Conservation (phyloP, 1,139 yeast genomes). For the Spencermartinsiella ligniputridi region DNA sequence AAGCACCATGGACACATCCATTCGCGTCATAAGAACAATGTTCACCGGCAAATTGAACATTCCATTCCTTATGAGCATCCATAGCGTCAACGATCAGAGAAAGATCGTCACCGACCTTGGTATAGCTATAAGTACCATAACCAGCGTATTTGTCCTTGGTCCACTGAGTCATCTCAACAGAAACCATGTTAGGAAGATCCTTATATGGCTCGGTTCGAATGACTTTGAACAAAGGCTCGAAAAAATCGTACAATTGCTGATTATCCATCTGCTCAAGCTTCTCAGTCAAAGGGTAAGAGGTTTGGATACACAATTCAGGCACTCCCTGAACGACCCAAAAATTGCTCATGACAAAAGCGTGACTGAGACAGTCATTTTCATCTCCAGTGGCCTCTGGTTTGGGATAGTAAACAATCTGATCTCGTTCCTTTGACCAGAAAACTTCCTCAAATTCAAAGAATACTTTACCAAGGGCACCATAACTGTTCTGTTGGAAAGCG, state of each 20-base stretch:
- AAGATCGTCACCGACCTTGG: conserved; percentile 66
- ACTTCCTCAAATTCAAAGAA: conserved; percentile 61
- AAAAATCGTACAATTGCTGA: conserved; percentile 22
- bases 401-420: conserved; percentile 23
- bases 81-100: conserved; percentile 52
- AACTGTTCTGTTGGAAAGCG: conserved; percentile 51
- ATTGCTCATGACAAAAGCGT: conserved; percentile 25
- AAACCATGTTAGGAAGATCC: conserved; percentile 21
- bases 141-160: conserved; percentile 63
- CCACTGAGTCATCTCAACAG: conserved; percentile 53
- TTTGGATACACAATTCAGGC: conserved; percentile 25
- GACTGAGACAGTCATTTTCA: conserved; percentile 8
- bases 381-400: conserved; percentile 9
- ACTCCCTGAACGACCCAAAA: conserved; percentile 24
- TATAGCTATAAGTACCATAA: conserved; percentile 64
- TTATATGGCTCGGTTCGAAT: conserved; percentile 23
- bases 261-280: conserved; percentile 19
- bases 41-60: conserved; percentile 68
- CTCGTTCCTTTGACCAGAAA: conserved; percentile 61
- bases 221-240: conserved; percentile 22
- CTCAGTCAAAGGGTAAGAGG: conserved; percentile 23
- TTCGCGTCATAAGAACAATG: conserved; percentile 73
- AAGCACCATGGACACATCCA: conserved; percentile 89
- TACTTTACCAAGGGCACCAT: conserved; percentile 71
- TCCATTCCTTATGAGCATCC: conserved; percentile 50